These are phyloP conservation scores for Hibiscus mutabilis DNA, from an alignment of 345 rosid species.

Conservation along the genomic window DNA sequence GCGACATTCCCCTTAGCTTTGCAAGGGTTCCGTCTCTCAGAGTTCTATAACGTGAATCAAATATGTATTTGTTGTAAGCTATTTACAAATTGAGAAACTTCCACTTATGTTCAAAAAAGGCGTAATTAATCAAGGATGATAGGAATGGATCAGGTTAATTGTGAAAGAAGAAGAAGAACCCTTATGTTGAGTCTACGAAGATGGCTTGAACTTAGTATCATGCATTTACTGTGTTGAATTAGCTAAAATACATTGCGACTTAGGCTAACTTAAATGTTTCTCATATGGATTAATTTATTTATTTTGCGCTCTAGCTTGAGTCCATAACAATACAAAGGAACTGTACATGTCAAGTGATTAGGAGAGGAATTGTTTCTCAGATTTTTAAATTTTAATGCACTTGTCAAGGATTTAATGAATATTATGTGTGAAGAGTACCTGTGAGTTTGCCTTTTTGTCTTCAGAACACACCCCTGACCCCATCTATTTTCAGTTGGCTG, in stretches of 20 bases:
- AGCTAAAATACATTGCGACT: background rate
- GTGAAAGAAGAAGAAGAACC: too few relatives aligned
- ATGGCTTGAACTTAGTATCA: conserved; percentile 19
- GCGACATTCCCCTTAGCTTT: too few relatives aligned
- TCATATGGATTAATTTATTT: background rate
- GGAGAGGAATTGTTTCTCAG: background rate
- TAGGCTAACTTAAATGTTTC: background rate
- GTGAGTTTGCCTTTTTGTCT: background rate
- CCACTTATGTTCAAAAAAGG: too few relatives aligned
- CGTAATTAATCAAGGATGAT: too few relatives aligned
- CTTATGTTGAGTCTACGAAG: too few relatives aligned
- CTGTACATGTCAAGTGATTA: background rate
- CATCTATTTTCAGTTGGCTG: background rate
- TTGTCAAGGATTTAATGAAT: background rate
- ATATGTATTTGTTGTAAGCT: background rate
- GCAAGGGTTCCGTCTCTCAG: too few relatives aligned
- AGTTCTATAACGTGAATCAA: background rate
- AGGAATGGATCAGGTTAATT: too few relatives aligned
- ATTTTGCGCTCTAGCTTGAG: background rate
- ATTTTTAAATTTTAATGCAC: background rate
- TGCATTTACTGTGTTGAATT: too few relatives aligned
- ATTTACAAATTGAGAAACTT: too few relatives aligned
- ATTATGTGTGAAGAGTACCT: background rate
- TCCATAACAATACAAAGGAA: background rate
- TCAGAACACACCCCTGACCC: background rate